A percentile compares a stretch with the other conserved stretches of the same genome.
Conservation (phyloP, 2,329 filamentous ascomycete genomes). For the Pseudocercospora eumusae region DNA sequence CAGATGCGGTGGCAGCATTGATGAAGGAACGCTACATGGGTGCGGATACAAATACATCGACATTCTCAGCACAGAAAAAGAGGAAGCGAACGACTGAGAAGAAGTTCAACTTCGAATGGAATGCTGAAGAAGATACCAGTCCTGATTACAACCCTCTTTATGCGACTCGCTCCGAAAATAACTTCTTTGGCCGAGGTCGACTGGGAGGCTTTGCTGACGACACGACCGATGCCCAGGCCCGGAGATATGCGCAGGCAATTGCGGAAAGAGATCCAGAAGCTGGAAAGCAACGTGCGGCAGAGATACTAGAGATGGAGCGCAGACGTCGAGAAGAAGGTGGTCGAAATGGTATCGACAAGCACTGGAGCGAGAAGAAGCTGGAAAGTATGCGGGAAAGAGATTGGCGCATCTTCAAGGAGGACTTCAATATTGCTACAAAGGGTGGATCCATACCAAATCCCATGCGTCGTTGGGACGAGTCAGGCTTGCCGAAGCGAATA, state of each 20-base stretch:
- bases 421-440: constrained; percentile 95
- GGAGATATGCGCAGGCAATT: constrained; percentile 66
- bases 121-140: constrained; percentile 88
- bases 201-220: constrained; percentile 68
- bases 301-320: constrained; percentile 82
- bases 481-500: constrained; percentile 71
- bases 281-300: constrained; percentile 72
- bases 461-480: constrained; percentile 93
- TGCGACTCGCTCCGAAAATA: constrained; percentile 64
- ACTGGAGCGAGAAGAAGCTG: constrained; percentile 92
- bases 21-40: constrained; percentile 87
- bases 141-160: constrained; percentile 81
- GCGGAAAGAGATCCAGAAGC: constrained; percentile 74
- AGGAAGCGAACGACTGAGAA: constrained; percentile 86
- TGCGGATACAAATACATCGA: constrained; percentile 80
- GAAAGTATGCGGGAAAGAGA: constrained; percentile 95
- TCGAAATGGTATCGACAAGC: constrained; percentile 78
- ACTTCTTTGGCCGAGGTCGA: constrained; percentile 68
- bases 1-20: constrained; percentile 70
- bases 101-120: constrained; percentile 99
- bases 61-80: constrained; percentile 95
- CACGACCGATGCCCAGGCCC: constrained; percentile 51
- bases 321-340: constrained; percentile 70
- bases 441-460: constrained; percentile 90
- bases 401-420: constrained; percentile 99